A percentile compares a stretch with the other conserved stretches of the same genome.
Conservation (phyloP, 331 rosid genomes). For the Rhamnella rubrinervis region DNA sequence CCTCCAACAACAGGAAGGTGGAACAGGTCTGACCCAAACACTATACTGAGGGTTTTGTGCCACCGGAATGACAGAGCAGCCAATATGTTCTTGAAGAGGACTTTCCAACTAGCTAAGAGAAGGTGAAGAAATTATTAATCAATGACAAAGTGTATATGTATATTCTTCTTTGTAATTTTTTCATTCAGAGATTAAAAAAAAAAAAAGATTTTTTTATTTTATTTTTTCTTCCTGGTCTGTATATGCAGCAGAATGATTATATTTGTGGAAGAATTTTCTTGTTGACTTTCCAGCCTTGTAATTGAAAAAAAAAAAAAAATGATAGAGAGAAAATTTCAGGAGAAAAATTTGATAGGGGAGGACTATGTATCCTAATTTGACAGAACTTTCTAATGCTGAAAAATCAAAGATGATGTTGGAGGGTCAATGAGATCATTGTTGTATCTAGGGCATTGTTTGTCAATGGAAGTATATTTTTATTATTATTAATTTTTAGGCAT, state of each 20-base stretch:
- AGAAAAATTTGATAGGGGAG: not conserved
- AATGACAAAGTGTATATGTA: too few relatives aligned
- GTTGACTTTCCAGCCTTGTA: not conserved
- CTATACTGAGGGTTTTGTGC: slow-evolving; percentile 84
- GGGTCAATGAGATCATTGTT: not conserved
- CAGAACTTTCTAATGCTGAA: not conserved
- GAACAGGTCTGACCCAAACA: slow-evolving; percentile 87
- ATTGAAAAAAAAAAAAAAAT: not conserved
- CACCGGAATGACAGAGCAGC: slow-evolving; percentile 69
- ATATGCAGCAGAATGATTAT: too few relatives aligned
- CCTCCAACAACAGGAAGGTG: slow-evolving; percentile 93
- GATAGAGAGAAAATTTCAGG: not conserved
- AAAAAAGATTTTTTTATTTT: too few relatives aligned
- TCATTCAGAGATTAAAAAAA: too few relatives aligned
- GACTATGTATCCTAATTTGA: not conserved
- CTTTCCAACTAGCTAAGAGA: slow-evolving; percentile 80
- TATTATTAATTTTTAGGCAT: not conserved
- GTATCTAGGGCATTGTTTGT: too few relatives aligned
- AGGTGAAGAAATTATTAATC: slow-evolving; percentile 31
- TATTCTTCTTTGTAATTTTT: too few relatives aligned
- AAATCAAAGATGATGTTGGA: not conserved
- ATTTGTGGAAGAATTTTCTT: too few relatives aligned
- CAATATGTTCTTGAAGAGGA: slow-evolving; percentile 75
- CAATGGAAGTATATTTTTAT: not conserved
- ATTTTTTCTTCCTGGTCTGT: too few relatives aligned